Percentiles rank a stretch among this genome's conserved stretches.
phyloP scores from a whole-genome alignment of 345 rosid genomes.

The Rhodamnia rubescens region DNA sequence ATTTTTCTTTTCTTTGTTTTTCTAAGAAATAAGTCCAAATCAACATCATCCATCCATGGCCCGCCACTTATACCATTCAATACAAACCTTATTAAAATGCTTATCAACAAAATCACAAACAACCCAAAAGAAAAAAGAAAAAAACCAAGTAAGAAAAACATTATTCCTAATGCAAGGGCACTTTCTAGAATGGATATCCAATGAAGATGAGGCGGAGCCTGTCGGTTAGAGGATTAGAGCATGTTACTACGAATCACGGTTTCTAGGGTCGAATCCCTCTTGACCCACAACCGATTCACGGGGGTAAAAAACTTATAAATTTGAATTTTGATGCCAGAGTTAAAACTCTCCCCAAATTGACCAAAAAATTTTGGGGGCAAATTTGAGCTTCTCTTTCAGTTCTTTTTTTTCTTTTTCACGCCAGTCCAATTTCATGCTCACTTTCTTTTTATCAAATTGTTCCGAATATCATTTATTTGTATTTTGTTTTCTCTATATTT shows the following conservation, averaged over 20 bases:
- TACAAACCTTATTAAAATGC: background rate
- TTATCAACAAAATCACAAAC: background rate
- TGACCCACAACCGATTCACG: accelerated
- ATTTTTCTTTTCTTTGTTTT: background rate
- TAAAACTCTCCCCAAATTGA: background rate
- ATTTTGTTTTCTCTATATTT: no score
- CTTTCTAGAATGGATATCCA: no score
- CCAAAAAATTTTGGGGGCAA: background rate
- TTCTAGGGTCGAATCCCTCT: background rate
- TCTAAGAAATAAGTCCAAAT: background rate
- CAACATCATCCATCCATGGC: background rate
- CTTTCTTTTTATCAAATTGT: background rate
- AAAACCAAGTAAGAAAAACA: background rate
- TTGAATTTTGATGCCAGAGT: no score
- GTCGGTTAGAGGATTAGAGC: accelerated
- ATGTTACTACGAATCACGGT: accelerated
- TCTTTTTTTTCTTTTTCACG: background rate
- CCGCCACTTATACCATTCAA: background rate
- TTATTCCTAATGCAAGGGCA: background rate
- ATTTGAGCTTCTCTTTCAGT: background rate
- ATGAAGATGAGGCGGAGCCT: background rate
- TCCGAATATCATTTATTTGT: background rate
- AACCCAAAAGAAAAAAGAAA: background rate
- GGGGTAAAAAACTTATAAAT: no score
- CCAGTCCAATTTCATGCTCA: background rate